These are phyloP conservation scores for Nothopassalora personata DNA, from an alignment of 2,329 filamentous ascomycete genomes.

Conservation along the genomic window DNA sequence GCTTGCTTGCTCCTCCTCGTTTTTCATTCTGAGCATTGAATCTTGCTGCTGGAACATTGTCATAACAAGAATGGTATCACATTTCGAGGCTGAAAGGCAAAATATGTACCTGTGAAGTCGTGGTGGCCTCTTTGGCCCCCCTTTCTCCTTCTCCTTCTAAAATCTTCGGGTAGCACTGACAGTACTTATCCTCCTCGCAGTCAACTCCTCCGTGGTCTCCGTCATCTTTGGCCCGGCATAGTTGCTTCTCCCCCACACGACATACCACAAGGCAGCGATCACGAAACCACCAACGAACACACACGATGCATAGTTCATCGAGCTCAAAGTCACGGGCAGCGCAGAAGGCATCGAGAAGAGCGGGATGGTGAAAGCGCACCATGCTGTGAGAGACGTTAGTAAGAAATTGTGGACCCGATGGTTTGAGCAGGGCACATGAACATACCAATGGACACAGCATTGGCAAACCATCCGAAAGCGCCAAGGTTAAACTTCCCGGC, in stretches of 20 bases:
- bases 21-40: background rate
- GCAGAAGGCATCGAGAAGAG: conserved; percentile 63
- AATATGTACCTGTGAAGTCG: background rate
- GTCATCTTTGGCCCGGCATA: conserved; percentile 50
- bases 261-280: conserved; percentile 62
- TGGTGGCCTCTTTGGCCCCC: too few species aligned
- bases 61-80: background rate
- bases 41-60: background rate
- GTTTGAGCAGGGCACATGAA: conserved; percentile 15
- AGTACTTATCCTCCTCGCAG: background rate
- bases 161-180: background rate
- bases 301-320: conserved; percentile 69
- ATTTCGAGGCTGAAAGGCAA: background rate
- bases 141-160: background rate
- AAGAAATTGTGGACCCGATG: background rate
- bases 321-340: conserved; percentile 54
- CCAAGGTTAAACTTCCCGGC: conserved; percentile 59
- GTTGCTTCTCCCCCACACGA: conserved; percentile 63
- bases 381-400: conserved; percentile 44
- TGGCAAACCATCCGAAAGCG: conserved; percentile 55
- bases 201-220: background rate
- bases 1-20: background rate
- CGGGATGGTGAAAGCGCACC: conserved; percentile 63
- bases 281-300: conserved; percentile 64
- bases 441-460: conserved; percentile 60